Evolutionary conservation across 208 protist genomes (phyloP).

Genomic region (Wallacemonas sp.): DNA sequence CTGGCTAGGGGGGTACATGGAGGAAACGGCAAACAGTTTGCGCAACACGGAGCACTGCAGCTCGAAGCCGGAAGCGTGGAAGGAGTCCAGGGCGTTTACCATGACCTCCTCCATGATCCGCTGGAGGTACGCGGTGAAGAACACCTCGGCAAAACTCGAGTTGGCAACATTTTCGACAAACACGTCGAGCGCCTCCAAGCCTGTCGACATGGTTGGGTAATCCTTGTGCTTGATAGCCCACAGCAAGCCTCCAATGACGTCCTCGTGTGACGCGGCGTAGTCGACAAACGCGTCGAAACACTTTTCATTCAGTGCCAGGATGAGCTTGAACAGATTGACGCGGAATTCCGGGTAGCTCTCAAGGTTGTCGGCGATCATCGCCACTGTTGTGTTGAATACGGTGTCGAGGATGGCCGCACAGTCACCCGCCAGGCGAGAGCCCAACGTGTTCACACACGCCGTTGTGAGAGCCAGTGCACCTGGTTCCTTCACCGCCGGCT

Average conservation of each 20-base stretch:
- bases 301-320: constrained; percentile 94
- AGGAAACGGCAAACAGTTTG: constrained; percentile 69
- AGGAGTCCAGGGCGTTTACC: constrained; percentile 74
- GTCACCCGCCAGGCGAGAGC: constrained; percentile 62
- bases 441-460: constrained; percentile 90
- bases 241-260: constrained; percentile 95
- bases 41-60: constrained; percentile 72
- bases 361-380: constrained; percentile 97
- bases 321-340: constrained; percentile 96
- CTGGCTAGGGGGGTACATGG: constrained; percentile 43
- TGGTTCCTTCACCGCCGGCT: constrained; percentile 92
- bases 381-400: constrained; percentile 97
- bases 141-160: constrained; percentile 53
- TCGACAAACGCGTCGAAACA: constrained; percentile 91
- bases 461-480: constrained; percentile 93
- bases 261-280: constrained; percentile 59
- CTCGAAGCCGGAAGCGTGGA: constrained; percentile 79
- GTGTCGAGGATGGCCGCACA: constrained; percentile 95
- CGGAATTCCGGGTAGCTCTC: constrained; percentile 98
- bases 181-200: constrained; percentile 92
- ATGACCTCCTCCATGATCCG: constrained; percentile 83
- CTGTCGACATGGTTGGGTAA: constrained; percentile 90
- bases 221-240: constrained; percentile 98
- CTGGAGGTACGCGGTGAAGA: constrained; percentile 77
- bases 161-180: constrained; percentile 84